Evolutionary conservation across 306 rosid genomes (phyloP), one percentile per base, ranked within the genome.

Genomic region (Sesbania bispinosa): DNA sequence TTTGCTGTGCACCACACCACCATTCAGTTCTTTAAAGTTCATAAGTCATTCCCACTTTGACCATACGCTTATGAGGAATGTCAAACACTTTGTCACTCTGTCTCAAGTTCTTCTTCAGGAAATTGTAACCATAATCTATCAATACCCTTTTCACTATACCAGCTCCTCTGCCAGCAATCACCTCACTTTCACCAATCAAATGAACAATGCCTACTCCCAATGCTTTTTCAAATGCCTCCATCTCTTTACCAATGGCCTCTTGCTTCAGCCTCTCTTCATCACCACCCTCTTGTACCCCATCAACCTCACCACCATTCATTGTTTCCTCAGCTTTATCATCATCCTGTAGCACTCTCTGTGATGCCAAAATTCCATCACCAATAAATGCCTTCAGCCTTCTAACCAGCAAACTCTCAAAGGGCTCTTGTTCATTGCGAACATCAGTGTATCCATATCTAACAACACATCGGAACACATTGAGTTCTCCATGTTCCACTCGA

Each of bases 41-140:
- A 10, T 87, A 91, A 38, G 91, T 89, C 96, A 85, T 89, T 7
- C 96, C 96, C 60, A 92, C 96, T 73, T 92, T 92, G 15, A 92
- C 67, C 90, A 81, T 29, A 10, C 88, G 88, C 47, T 77, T 70
- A 19, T 74, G 89, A 64, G 96, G 94, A 77, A 90, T 81, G 71
- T 85, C 81, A 75, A 88, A 84, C 4, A 82, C 73, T 27, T 81
- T 60, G 13, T 86, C 85, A 66, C 83, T 82, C 43, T 82, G 94
- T 26, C 92, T 81, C 61, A 90, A 62, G 42, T 90, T 90, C 38
- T 50, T 88, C 29, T 78, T 79, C 82, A 90, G 2, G 71, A 86
- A 79, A 61, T 75, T 79, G 51, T 86, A 90, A 19, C 76, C 87
- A 75, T 88, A 84, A 58, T 88, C 80, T 4, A 90, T 86, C 69